phyloP scores from a whole-genome alignment of 192 early-diverging fungal genomes.

The Backusella luteola region DNA sequence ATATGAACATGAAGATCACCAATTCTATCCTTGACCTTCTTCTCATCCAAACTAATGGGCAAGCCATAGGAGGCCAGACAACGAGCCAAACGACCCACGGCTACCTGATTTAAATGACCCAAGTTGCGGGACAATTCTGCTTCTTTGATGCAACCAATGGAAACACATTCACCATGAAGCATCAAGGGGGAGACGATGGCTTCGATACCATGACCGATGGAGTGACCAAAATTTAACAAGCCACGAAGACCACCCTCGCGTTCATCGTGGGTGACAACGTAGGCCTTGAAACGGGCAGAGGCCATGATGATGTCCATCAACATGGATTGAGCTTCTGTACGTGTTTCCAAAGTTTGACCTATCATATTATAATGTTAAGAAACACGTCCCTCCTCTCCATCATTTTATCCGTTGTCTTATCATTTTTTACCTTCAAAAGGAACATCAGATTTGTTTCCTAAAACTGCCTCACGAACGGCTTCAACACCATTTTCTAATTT shows the following conservation, averaged over 20 bases:
- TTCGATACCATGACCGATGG: conserved; percentile 96
- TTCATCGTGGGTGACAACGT: conserved; percentile 95
- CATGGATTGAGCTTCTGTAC: conserved; percentile 59
- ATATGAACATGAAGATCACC: conserved; percentile 69
- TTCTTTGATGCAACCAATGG: conserved; percentile 94
- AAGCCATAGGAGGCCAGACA: conserved; percentile 87
- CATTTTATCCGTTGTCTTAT: no score
- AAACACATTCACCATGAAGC: conserved; percentile 96
- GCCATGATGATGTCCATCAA: conserved; percentile 86
- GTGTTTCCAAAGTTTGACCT: conserved; percentile 56
- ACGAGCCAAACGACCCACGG: conserved; percentile 80
- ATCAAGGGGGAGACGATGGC: conserved; percentile 84
- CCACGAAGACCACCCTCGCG: conserved; percentile 92
- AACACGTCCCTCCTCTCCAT: no score
- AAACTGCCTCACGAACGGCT: conserved; percentile 68
- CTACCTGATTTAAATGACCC: conserved; percentile 82
- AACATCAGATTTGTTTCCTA: conserved; percentile 41
- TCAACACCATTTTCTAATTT: conserved; percentile 85
- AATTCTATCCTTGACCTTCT: conserved; percentile 59
- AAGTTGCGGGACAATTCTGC: conserved; percentile 89
- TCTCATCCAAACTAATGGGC: conserved; percentile 83
- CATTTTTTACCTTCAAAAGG: conserved; percentile 44
- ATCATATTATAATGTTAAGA: not conserved
- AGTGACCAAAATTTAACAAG: conserved; percentile 96
- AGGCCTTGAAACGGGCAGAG: conserved; percentile 88